Evolutionary conservation across 1,284 basidiomycete genomes (phyloP).

Genomic region (Vanrija pseudolonga): DNA sequence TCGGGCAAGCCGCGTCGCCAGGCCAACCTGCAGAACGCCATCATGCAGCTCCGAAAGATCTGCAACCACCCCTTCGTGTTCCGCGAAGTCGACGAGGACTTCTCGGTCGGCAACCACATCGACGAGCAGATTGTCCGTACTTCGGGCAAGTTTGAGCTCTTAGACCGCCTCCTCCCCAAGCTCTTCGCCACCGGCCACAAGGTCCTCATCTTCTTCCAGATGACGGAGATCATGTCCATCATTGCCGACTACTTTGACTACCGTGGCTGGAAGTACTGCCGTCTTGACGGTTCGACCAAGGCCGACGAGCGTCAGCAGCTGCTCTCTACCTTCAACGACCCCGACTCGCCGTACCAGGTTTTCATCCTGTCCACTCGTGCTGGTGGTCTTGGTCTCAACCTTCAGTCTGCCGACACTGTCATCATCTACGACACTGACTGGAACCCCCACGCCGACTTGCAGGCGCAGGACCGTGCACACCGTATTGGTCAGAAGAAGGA

Average conservation of each 20-base stretch:
- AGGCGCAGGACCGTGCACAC: constrained; percentile 79
- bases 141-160: constrained; percentile 93
- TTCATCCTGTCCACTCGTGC: constrained; percentile 97
- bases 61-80: constrained; percentile 98
- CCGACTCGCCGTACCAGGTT: constrained; percentile 82
- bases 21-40: constrained; percentile 76
- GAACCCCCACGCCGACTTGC: constrained; percentile 97
- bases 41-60: constrained; percentile 99
- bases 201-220: constrained; percentile 96
- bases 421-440: constrained; percentile 75
- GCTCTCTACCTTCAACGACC: constrained; percentile 87
- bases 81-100: constrained; percentile 74
- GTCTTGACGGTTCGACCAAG: constrained; percentile 96
- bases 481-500: constrained; percentile 99
- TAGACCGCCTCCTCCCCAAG: constrained; percentile 90
- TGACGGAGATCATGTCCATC: constrained; percentile 99
- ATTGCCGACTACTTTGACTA: constrained; percentile 97
- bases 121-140: constrained; percentile 84
- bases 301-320: constrained; percentile 93
- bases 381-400: constrained; percentile 93
- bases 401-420: constrained; percentile 98
- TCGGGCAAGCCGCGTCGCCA: constrained; percentile 41
- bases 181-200: constrained; percentile 89
- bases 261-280: constrained; percentile 85
- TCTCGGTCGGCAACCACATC: constrained; percentile 57